Conservation (phyloP, 73 alveolate genomes). For the Tetrahymena borealis region DNA sequence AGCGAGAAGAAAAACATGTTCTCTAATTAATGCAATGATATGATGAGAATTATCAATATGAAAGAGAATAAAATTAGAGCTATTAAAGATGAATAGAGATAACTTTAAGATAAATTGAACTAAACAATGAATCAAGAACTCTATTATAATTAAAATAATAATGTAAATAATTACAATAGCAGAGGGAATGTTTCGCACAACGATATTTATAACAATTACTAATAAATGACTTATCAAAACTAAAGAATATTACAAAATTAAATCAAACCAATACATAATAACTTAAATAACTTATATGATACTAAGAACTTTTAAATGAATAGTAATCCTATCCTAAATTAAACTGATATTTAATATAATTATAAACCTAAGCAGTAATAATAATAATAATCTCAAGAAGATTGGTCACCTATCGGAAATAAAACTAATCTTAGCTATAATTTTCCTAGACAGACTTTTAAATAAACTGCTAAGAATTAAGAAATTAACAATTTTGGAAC, state of each 20-base stretch:
- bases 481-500: background rate
- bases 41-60: background rate
- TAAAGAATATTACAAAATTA: background rate
- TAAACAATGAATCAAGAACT: background rate
- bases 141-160: background rate
- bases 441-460: background rate
- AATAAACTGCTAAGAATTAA: background rate
- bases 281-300: background rate
- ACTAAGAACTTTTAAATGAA: background rate
- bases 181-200: background rate
- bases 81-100: background rate
- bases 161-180: background rate
- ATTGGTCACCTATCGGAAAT: background rate
- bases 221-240: background rate
- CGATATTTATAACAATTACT: background rate
- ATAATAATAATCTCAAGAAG: background rate
- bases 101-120: background rate
- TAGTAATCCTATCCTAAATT: background rate
- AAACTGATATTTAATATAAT: background rate
- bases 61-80: background rate
- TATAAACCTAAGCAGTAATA: background rate
- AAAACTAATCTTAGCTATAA: background rate
- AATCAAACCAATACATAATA: background rate
- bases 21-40: background rate
- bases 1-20: background rate